Percentiles rank a stretch among this genome's conserved stretches.
Evolutionary conservation across 768 basidiomycete genomes (phyloP).

Genomic region (Suillus weaverae): DNA sequence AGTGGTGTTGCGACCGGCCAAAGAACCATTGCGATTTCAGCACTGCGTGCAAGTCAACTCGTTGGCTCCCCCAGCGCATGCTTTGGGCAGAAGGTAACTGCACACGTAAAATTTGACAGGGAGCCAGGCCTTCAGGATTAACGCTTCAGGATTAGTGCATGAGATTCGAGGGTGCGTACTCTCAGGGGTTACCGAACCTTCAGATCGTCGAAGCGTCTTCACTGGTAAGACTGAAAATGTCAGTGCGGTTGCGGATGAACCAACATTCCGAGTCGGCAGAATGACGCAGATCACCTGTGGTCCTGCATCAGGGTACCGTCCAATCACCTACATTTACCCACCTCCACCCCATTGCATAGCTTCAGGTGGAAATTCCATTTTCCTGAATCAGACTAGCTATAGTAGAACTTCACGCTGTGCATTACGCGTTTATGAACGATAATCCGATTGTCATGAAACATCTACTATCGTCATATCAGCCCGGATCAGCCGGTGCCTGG

Average conservation of each 20-base stretch:
- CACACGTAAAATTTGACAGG: constrained; percentile 34
- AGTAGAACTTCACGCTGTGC: not conserved
- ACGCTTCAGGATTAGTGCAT: constrained; percentile 7
- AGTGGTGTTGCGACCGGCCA: not conserved
- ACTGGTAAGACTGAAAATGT: not conserved
- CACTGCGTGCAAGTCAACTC: not conserved
- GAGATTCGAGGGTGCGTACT: constrained; percentile 30
- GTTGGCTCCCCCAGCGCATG: not conserved
- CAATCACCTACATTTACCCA: not conserved
- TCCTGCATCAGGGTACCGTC: not conserved
- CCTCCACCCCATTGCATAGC: not conserved
- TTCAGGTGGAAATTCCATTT: not conserved
- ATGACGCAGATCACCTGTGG: not conserved
- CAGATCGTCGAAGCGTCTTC: not conserved
- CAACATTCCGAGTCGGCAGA: constrained; percentile 3
- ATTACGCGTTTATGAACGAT: not conserved
- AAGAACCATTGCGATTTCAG: not conserved
- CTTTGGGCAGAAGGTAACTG: constrained; percentile 6
- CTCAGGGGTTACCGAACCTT: not conserved
- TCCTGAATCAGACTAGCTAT: not conserved
- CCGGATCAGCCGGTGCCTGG: not conserved
- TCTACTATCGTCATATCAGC: not conserved
- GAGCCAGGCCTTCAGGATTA: constrained; percentile 18
- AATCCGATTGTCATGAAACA: not conserved
- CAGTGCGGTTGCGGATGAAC: not conserved